Conservation (phyloP, 306 rosid species). For the Malus asiatica region DNA sequence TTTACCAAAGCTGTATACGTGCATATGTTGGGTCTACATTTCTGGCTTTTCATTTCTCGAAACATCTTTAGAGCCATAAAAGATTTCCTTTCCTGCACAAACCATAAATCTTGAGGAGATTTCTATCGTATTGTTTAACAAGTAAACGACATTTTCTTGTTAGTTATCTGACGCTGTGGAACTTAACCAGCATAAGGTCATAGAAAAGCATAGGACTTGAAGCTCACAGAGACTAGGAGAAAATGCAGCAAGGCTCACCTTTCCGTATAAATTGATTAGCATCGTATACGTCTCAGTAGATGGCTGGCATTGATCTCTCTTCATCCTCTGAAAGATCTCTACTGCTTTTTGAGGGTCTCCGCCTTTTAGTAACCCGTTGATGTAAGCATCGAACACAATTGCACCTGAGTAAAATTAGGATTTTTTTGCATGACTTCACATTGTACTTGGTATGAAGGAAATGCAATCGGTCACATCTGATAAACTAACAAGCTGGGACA, state of each 20-base stretch:
- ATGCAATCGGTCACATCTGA: not conserved
- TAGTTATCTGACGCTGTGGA: not conserved
- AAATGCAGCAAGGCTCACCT: slow-evolving; percentile 33
- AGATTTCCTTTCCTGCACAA: slow-evolving; percentile 70
- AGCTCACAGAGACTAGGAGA: not conserved
- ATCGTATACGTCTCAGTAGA: slow-evolving; percentile 69
- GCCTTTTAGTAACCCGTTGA: slow-evolving; percentile 74
- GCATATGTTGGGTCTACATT: slow-evolving; percentile 81
- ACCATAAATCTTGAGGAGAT: slow-evolving; percentile 8
- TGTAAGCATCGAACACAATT: slow-evolving; percentile 70
- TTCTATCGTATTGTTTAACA: not conserved
- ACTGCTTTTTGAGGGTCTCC: slow-evolving; percentile 61
- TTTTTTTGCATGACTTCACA: slow-evolving; percentile 8
- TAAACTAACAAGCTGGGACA: no score
- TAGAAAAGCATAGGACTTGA: not conserved
- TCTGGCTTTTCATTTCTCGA: slow-evolving; percentile 59
- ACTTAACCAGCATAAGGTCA: not conserved
- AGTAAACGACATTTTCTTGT: not conserved
- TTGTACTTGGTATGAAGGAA: slow-evolving; percentile 1
- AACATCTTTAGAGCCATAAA: slow-evolving; percentile 62
- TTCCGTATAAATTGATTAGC: slow-evolving; percentile 80
- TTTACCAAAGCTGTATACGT: slow-evolving; percentile 82
- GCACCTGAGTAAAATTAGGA: slow-evolving; percentile 44
- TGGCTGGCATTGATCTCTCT: slow-evolving; percentile 62
- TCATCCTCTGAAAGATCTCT: slow-evolving; percentile 79